Conservation (phyloP, 2,329 filamentous ascomycete species). For the Fusarium falciforme region DNA sequence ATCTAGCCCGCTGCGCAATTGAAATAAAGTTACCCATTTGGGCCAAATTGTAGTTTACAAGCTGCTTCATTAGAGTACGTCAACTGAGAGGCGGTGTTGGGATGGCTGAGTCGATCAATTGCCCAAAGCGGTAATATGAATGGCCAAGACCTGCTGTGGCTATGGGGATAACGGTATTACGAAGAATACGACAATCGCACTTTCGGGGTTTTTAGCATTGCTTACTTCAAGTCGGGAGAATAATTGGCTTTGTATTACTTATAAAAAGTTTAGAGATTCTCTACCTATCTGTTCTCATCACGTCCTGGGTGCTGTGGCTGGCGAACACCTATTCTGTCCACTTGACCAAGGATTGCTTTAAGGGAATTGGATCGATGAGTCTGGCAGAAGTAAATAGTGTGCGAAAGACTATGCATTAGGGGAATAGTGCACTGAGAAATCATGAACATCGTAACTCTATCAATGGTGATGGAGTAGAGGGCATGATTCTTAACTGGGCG, state of each 20-base stretch:
- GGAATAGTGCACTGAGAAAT: not conserved
- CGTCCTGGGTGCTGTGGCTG: not conserved
- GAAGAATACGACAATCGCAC: not conserved
- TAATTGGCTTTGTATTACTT: not conserved
- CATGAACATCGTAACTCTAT: not conserved
- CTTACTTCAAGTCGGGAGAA: not conserved
- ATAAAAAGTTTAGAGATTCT: not conserved
- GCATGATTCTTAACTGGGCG: not conserved
- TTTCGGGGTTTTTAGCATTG: not conserved
- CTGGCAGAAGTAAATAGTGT: not conserved
- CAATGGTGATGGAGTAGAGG: not conserved
- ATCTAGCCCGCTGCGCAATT: not conserved
- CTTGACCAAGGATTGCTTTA: not conserved
- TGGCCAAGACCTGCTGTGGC: not conserved
- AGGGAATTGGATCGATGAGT: not conserved
- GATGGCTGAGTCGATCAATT: not conserved
- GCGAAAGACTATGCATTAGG: not conserved
- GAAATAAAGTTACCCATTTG: not conserved
- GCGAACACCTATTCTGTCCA: not conserved
- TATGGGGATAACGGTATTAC: not conserved
- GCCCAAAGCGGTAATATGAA: not conserved
- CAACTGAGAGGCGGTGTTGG: not conserved
- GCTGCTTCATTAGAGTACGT: not conserved
- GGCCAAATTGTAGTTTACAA: not conserved
- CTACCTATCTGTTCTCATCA: not conserved